These are phyloP conservation scores for Diaporthe capsici DNA, from an alignment of 2,329 filamentous ascomycete species.

Conservation along the genomic window DNA sequence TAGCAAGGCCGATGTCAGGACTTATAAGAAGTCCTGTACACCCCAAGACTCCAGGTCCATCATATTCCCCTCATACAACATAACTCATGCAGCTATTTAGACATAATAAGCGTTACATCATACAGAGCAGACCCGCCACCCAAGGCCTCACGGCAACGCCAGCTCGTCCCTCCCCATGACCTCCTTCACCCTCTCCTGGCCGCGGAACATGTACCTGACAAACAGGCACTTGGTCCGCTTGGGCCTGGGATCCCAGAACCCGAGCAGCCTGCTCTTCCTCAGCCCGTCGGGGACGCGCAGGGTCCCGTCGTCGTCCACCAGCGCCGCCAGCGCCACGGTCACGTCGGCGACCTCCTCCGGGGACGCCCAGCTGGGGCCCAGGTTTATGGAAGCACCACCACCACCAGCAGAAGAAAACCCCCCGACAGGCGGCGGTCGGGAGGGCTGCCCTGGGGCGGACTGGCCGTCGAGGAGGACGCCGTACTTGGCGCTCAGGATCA, in stretches of 20 bases:
- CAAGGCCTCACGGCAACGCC: constrained; percentile 48
- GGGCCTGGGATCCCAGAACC: constrained; percentile 67
- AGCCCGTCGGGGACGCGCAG: constrained; percentile 58
- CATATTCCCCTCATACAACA: background rate
- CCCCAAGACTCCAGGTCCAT: background rate
- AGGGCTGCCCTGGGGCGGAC: background rate
- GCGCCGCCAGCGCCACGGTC: constrained; percentile 61
- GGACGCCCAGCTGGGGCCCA: constrained; percentile 46
- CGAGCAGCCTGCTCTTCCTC: constrained; percentile 60
- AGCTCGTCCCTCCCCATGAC: constrained; percentile 55
- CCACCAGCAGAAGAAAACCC: background rate
- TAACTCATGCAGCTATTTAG: constrained; percentile 8
- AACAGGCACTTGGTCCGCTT: constrained; percentile 59
- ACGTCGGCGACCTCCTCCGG: constrained; percentile 64
- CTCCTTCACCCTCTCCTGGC: constrained; percentile 53
- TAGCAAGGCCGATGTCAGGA: background rate
- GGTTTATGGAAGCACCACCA: background rate
- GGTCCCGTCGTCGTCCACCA: constrained; percentile 55
- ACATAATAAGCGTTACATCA: background rate
- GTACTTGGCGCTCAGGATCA: constrained; percentile 64
- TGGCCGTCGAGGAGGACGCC: constrained; percentile 52
- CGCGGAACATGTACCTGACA: constrained; percentile 59
- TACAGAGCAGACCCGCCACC: background rate
- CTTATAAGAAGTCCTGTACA: background rate
- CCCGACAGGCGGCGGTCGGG: background rate